Base-by-base conservation (phyloP, 1,139 yeast genomes). In the Casaregolazyma suthepensis region DNA sequence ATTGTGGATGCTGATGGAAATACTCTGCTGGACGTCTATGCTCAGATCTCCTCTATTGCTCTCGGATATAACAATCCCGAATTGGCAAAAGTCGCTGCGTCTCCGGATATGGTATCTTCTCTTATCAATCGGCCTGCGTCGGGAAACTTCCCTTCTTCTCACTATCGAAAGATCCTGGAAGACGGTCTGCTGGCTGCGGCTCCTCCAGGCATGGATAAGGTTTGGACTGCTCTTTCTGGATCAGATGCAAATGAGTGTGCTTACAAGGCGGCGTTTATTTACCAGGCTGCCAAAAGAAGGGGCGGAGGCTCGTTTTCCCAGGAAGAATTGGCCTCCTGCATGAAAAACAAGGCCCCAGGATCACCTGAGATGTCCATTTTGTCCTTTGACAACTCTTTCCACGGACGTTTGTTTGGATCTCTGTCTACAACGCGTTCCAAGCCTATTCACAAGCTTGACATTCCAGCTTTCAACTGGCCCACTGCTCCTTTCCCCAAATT, bases 401-500 rank as follows among this genome's bases (percentile, higher is more conserved):
- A 86, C 68, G 95, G 95, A 56, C 80, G 95, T 70, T 75, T 85
- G 59, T 85, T 86, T 73, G 95, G 93, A 19, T 78, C 90, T 47
- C 85, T 84, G 44, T 82, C 91, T 22, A 79, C 86, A 59, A 86
- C 95, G 29, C 76, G 90, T 68, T 84, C 93, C 52, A 87, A 85
- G 75, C 90, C 94, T 59, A 78, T 86, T 61, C 94, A 87, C 75
- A 86, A 86, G 74, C 78, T 86, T 70, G 95, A 86, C 67, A 80
- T 86, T 69, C 95, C 95, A 56, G 80, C 90, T 15, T 86, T 86
- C 74, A 80, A 85, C 63, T 86, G 95, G 95, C 95, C 95, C 66
- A 85, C 83, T 70, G 93, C 94, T 46, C 82, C 85, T 61, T 87
- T 83, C 76, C 95, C 95, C 56, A 66, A 78, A 48, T 81, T 85